Base-by-base conservation (phyloP, 192 early-diverging fungal genomes). In the Funneliformis mosseae region DNA sequence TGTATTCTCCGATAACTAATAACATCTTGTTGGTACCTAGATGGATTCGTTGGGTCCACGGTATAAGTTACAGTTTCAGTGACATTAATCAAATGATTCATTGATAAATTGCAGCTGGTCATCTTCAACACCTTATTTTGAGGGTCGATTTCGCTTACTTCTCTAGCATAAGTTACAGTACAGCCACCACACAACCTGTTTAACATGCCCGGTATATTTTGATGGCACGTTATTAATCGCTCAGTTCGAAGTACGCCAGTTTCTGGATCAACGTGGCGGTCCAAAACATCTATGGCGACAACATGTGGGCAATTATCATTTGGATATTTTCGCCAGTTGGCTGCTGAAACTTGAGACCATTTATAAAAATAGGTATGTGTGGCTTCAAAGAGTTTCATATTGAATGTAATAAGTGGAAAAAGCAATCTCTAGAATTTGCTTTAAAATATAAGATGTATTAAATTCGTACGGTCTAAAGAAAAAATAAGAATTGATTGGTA, bases 271-370 rank as follows among this genome's bases (percentile, higher is more conserved):
- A 99, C 85, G 8, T 87, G 81, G 63, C 96, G 91, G 76, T 92
- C 89, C 70, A 99, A 88, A 5, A 95, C 90, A 87, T 98, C 98
- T 50, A 97, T 96, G 76, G 94, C 93, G 28, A 93, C 80, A 62
- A 99, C 97, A 81, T 99, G 98, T 66, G 92, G 90, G 41, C 96
- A 93, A 59, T 94, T 86, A 27, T 94, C 94, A 86, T 99, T 99
- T 0, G 98, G 98, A 88, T 99, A 99, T 85, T 99, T 99, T 86
- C 92, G 91, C 93, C 93, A 99, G 85, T 97, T 94, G 50, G 96
- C 98, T 23, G 92, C 86, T 41, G 92, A 92, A 60, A 96, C 94
- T 14, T 90, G 91, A 7, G 87, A 88, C 95, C 96, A 98, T 73
- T 92, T 85, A 85, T 97, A 92, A 82, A 90, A 84, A 85, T 94